Evolutionary conservation across 306 rosid genomes (phyloP), one percentile per base, ranked within the genome.

Genomic region (Corylus heterophylla): DNA sequence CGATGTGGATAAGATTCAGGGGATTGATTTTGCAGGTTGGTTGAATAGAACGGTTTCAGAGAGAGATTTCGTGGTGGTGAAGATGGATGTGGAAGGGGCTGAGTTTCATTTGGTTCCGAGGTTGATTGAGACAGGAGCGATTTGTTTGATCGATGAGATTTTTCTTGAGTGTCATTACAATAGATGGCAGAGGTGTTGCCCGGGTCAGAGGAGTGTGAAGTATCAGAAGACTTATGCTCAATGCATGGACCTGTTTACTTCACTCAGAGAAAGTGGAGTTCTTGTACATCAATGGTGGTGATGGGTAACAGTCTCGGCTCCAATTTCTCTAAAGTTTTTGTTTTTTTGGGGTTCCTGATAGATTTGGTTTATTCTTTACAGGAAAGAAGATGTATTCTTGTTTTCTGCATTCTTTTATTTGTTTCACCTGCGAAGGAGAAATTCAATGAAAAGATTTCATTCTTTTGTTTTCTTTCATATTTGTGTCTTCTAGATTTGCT

Each of bases 261-360:
- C 77, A 76, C 87, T 90, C 5, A 82, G 95, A 82, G 81, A 79
- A 44, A 56, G 35, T 85, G 92, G 95, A 63, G 85, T 89, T 87
- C 89, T 90, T 82, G 95, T 87, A 14, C 95, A 89, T 85, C 95
- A 89, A 63, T 89, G 91, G 95, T 84, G 89, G 88, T 89, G 86
- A 90, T 20, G 63, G 35, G 47, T 75, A 63, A 16, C 45, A 52
- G 18, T 18, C 45, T 39, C 70, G 29, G 9, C 31, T 25, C 17
- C 48, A 49, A 22, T 77, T 69, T 8, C 54, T 71, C 73, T 31
- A 8, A 64, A 49, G 6, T 54, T 14, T 78, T 22, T 3, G 49
- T 29, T 62, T 58, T 76, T 69, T 82, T 72, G 79, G 64, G n/a
- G 78, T 54, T 42, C 45, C 45, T 42, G 45, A 54, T 69, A 80